phyloP scores from a whole-genome alignment of 352 stramenopile genomes.

The Aphanomyces invadans region DNA sequence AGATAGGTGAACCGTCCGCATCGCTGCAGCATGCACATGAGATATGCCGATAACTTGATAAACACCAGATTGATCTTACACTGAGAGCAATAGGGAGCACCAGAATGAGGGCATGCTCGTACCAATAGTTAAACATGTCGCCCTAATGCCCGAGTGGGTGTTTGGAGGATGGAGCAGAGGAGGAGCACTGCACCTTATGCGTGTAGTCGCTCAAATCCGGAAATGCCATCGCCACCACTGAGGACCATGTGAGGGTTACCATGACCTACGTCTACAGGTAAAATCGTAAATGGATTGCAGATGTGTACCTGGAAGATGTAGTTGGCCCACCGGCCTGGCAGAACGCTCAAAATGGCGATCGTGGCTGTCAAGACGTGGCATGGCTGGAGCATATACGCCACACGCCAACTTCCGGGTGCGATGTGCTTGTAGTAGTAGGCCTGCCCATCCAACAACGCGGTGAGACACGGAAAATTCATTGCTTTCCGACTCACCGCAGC shows the following conservation, averaged over 20 bases:
- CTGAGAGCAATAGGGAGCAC: slow-evolving; percentile 13
- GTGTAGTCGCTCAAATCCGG: slow-evolving; percentile 23
- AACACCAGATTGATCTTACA: background rate
- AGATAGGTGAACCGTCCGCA: slow-evolving; percentile 12
- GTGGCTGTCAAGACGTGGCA: slow-evolving; percentile 14
- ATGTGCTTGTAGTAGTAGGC: slow-evolving; percentile 18
- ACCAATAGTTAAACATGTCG: slow-evolving; percentile 24
- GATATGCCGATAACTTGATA: background rate
- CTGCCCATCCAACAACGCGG: background rate
- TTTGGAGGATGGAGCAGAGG: too few species aligned
- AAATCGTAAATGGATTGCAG: too few species aligned
- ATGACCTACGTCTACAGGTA: slow-evolving; percentile 3
- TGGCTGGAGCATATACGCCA: slow-evolving; percentile 20
- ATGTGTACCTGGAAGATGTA: slow-evolving; percentile 20
- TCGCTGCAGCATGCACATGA: background rate
- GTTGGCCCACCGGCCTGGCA: slow-evolving; percentile 10
- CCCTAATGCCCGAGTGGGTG: background rate
- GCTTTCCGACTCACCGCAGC: background rate
- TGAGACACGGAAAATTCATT: background rate
- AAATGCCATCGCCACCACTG: slow-evolving; percentile 17
- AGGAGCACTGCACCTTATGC: background rate
- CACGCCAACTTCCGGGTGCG: slow-evolving; percentile 4
- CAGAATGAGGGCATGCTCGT: slow-evolving; percentile 19
- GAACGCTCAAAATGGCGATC: slow-evolving; percentile 13
- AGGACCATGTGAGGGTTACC: slow-evolving; percentile 22